Base-by-base conservation (phyloP, 2,329 filamentous ascomycete species). In the Fusarium paranaense region DNA sequence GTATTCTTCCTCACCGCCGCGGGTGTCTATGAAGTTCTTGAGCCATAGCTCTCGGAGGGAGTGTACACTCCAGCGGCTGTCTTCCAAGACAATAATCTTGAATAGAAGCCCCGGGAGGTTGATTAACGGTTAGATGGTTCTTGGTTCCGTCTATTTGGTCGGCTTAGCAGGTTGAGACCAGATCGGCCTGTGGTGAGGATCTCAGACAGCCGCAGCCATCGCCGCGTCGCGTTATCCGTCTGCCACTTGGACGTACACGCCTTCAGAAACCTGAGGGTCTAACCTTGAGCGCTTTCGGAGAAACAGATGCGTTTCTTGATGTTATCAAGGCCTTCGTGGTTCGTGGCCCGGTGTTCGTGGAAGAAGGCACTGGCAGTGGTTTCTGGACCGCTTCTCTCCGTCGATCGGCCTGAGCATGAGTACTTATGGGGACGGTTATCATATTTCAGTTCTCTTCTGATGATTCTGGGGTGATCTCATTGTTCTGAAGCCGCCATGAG, bases 91-190 rank as follows among this genome's bases (percentile, higher is more conserved):
- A 4, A 30, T 13, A 11, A n/a, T 8, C 22, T n/a, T 7, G 9
- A 30, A 13, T n/a, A 13, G 16, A 13, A 13, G 16, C 7, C 1
- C 16, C 5, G 8, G 2, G 10, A 13, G 2, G 25, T 6, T 18
- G 13, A 2, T 2, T 1, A n/a, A 52, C 13, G 5, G 4, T 5
- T 3, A 0, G 2, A 0, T 1, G 6, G 2, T 50, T 6, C 18
- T 13, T n/a, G 3, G 0, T n/a, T n/a, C 9, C 1, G 3, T 10
- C 14, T 16, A 25, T 7, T n/a, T 16, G 4, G 3, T 13, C 6
- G 16, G 45, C 6, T 18, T 3, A 30, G 11, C 45, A 5, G 45
- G 16, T 13, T 13, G 45, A 10, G 14, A 10, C 6, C 5, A 30
- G 16, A 13, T 30, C 1, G 9, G 6, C 9, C 6, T 30, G 5